Conservation (phyloP, 2,329 filamentous ascomycete genomes). For the Blumeria hordei region DNA sequence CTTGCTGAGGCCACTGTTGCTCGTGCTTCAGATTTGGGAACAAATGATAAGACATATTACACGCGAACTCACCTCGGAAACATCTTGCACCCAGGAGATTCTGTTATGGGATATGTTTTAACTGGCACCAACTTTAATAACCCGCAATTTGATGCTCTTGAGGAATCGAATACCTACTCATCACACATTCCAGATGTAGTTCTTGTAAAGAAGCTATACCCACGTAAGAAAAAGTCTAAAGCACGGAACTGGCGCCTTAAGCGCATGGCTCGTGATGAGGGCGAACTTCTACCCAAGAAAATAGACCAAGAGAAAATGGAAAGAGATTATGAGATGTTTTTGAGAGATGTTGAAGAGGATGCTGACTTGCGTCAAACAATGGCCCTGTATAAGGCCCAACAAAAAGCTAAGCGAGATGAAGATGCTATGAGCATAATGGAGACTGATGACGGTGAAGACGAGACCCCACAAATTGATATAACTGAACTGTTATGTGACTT, state of each 20-base stretch:
- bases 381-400: constrained; percentile 53
- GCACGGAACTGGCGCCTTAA: constrained; percentile 81
- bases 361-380: constrained; percentile 64
- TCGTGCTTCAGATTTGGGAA: constrained; percentile 62
- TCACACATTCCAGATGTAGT: constrained; percentile 75
- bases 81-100: constrained; percentile 70
- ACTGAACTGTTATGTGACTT: constrained; percentile 77
- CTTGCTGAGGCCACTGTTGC: constrained; percentile 77
- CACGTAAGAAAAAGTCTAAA: constrained; percentile 60
- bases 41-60: constrained; percentile 73
- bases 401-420: constrained; percentile 22
- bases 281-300: constrained; percentile 66
- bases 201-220: constrained; percentile 92
- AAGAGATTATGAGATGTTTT: constrained; percentile 88
- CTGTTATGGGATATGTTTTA: constrained; percentile 82
- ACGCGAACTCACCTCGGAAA: constrained; percentile 73
- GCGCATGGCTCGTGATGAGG: constrained; percentile 77
- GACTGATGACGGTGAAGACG: constrained; percentile 33
- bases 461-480: constrained; percentile 48
- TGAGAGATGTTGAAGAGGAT: constrained; percentile 92
- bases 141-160: constrained; percentile 57
- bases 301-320: constrained; percentile 74
- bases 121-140: constrained; percentile 87
- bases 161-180: constrained; percentile 50
- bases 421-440: constrained; percentile 46